Evolutionary conservation across 2,329 filamentous ascomycete genomes (phyloP).

Genomic region (Fusarium protoensiforme): DNA sequence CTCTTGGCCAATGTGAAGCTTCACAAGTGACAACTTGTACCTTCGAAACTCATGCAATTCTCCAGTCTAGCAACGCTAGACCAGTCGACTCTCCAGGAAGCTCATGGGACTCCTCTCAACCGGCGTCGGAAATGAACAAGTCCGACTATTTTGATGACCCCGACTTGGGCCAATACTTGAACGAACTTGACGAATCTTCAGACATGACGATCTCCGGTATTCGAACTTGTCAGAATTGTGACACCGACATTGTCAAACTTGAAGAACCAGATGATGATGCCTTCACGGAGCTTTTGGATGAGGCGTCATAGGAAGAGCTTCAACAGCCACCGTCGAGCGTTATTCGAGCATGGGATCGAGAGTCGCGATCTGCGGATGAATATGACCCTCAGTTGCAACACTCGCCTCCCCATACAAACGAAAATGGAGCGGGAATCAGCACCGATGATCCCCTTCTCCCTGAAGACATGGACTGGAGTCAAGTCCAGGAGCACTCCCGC

Average conservation of each 20-base stretch:
- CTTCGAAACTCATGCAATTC: conserved; percentile 4
- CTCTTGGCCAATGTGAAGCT: conserved; percentile 1
- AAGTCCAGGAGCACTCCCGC: conserved; percentile 36
- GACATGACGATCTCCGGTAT: neutral
- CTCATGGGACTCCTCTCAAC: neutral
- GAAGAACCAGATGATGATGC: conserved; percentile 26
- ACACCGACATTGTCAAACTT: conserved; percentile 6
- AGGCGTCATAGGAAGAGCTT: conserved; percentile 4
- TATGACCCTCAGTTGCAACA: conserved; percentile 51
- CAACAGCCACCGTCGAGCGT: conserved; percentile 46
- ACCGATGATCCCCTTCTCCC: conserved; percentile 39
- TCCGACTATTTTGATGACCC: conserved; percentile 29
- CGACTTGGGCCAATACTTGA: conserved; percentile 28
- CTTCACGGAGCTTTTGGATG: conserved; percentile 25
- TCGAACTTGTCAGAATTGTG: neutral
- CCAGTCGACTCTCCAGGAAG: conserved; percentile 3
- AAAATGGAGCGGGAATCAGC: neutral
- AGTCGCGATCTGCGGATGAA: conserved; percentile 48
- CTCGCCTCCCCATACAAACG: conserved; percentile 43
- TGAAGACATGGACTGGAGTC: conserved; percentile 55
- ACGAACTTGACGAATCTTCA: neutral
- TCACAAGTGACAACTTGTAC: conserved; percentile 10
- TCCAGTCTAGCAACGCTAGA: conserved; percentile 15
- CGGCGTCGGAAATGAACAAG: conserved; percentile 1
- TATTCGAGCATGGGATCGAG: conserved; percentile 45